A percentile compares a stretch with the other conserved stretches of the same genome.
Conservation (phyloP, 768 basidiomycete genomes). For the Phylloporus sp. region DNA sequence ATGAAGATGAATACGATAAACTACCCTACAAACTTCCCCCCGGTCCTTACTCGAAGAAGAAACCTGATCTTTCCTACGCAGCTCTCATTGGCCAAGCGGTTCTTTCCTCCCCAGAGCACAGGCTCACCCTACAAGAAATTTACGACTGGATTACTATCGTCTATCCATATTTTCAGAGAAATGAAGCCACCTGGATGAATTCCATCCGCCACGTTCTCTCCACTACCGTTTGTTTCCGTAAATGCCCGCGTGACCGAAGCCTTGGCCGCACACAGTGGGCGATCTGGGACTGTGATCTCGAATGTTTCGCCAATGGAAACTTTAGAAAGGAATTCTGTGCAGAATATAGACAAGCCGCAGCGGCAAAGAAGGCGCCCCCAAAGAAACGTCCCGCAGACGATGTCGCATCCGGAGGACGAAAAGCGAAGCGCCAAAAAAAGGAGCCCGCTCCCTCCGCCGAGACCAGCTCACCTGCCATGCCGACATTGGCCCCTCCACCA, state of each 20-base stretch:
- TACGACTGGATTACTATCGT: conserved; percentile 94
- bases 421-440: conserved; percentile 45
- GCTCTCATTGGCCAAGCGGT: conserved; percentile 95
- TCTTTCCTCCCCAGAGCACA: conserved; percentile 74
- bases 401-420: conserved; percentile 34
- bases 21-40: conserved; percentile 76
- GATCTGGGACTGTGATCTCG: conserved; percentile 75
- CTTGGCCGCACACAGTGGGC: conserved; percentile 86
- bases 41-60: conserved; percentile 73
- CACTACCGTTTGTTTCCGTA: conserved; percentile 87
- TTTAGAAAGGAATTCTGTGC: conserved; percentile 61
- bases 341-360: conserved; percentile 30
- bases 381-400: conserved; percentile 41
- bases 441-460: conserved; percentile 21
- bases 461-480: conserved; percentile 18
- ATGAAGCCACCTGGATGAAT: conserved; percentile 96
- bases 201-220: conserved; percentile 96
- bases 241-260: conserved; percentile 69
- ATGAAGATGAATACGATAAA: conserved; percentile 59
- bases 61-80: conserved; percentile 89
- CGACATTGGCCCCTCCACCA: conserved; percentile 17
- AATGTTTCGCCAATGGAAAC: conserved; percentile 80
- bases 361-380: conserved; percentile 26
- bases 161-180: conserved; percentile 89
- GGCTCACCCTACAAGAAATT: conserved; percentile 90